These are phyloP conservation scores for Leishmania braziliensis DNA, from an alignment of 208 protist species.

Conservation along the genomic window DNA sequence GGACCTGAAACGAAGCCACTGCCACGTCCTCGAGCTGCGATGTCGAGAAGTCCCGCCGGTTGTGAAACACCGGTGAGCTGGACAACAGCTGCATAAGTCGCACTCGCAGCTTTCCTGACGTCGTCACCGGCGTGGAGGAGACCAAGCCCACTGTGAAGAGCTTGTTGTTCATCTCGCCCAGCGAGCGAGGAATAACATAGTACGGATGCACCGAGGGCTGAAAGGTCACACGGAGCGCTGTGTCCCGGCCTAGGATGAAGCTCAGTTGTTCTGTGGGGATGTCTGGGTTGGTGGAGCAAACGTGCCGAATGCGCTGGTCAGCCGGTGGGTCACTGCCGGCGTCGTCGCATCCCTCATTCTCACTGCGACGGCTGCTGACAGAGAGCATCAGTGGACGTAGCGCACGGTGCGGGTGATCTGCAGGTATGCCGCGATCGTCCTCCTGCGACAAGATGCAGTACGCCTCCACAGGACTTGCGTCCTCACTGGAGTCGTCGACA, in stretches of 20 bases:
- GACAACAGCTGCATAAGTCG: slow-evolving; percentile 32
- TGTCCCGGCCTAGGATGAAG: slow-evolving; percentile 52
- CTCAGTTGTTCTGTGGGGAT: slow-evolving; percentile 36
- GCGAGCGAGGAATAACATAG: slow-evolving; percentile 56
- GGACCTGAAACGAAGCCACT: slow-evolving; percentile 12
- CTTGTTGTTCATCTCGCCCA: slow-evolving; percentile 29
- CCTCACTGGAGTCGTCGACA: slow-evolving; percentile 11
- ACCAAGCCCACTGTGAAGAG: slow-evolving; percentile 46
- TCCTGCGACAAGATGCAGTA: slow-evolving; percentile 60
- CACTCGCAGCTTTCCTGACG: slow-evolving; percentile 35
- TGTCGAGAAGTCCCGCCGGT: slow-evolving; percentile 24
- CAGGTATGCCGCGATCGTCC: slow-evolving; percentile 52
- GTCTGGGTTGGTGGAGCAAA: slow-evolving; percentile 44
- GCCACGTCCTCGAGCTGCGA: not conserved
- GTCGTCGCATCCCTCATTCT: slow-evolving; percentile 29
- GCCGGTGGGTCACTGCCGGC: slow-evolving; percentile 21
- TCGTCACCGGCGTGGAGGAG: slow-evolving; percentile 25
- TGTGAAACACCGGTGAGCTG: slow-evolving; percentile 33
- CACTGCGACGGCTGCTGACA: slow-evolving; percentile 15
- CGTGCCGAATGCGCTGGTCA: slow-evolving; percentile 26
- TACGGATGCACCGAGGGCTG: slow-evolving; percentile 40
- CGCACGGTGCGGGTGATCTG: slow-evolving; percentile 31
- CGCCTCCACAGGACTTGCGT: slow-evolving; percentile 29
- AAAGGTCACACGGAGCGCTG: slow-evolving; percentile 47
- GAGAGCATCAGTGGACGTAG: slow-evolving; percentile 49